Evolutionary conservation across 805 yeast species (phyloP), one percentile per base, ranked within the genome.

Genomic region (Starmerella vaccinii): DNA sequence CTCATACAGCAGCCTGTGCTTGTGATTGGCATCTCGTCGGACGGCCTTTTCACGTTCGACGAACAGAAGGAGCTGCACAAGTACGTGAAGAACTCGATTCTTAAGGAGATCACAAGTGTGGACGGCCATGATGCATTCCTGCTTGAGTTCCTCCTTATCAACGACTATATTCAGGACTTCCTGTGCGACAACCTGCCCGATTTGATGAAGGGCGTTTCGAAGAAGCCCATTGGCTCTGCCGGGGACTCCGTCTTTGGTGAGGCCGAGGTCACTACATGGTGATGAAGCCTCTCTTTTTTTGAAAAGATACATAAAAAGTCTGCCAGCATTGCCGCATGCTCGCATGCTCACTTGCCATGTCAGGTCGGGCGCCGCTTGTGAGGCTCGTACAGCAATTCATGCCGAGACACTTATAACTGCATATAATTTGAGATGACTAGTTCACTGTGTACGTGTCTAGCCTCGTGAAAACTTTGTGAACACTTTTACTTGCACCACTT

Each of bases 41-140:
- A 92, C 66, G 97, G 96, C 0, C 71, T 92, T 24, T 92, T 92
- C 69, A 90, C 97, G 0, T 79, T 83, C 59, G 77, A 89, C 19
- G 98, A 92, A 68, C 98, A 92, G 67, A 85, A 85, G 61, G 77
- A 81, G 47, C 73, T 92, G 44, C 94, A 94, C 1, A 76, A 78
- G 37, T 70, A 79, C 61, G 76, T 92, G 52, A 89, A 88, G 7
- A 74, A 83, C 59, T 74, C 94, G 1, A 65, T 59, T 6, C 70
- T 92, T 57, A 79, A 81, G 57, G 78, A 80, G 60, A 81, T 92
- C 39, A 78, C 84, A 55, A 88, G 97, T 1, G 92, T 90, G 12
- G 98, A 92, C 60, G 98, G 98, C 16, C 98, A 92, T 63, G 98
- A 92, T 70, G 98, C 97, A 2, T 92, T 92, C 63, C 69, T 92